Base-by-base conservation (phyloP, 306 rosid genomes). In the Inga laurina region DNA sequence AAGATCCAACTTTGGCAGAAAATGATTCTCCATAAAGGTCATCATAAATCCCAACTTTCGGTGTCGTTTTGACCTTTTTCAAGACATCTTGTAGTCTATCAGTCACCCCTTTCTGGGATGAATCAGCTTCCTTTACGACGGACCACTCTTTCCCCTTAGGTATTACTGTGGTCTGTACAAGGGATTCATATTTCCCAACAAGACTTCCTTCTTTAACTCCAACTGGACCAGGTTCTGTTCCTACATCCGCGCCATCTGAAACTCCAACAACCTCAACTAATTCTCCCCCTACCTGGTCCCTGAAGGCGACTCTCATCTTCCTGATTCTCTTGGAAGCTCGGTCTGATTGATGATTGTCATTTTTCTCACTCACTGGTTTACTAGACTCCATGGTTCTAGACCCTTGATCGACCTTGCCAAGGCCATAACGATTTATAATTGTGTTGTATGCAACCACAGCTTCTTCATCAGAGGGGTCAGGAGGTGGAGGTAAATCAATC, bases 191-290 rank as follows among this genome's bases (percentile, higher is more conserved):
- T 88, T 96, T 94, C 79, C 99, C 98, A 19, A 96, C 99, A 44
- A 96, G 90, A 89, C 97, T 94, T 85, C 99, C 99, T 89, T 96
- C 99, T 89, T 94, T 94, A 66, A 96, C 97, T 61, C 97, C 99
- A 22, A 96, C 75, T 21, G 98, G 99, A 80, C 99, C 99, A 61
- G 97, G 98, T 84, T 96, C 98, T 54, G 97, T 94, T 80, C 90
- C 99, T 52, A 96, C 99, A 79, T 91, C 97, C 12, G 86, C 98
- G 39, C 99, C 99, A 84, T 96, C 99, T 27, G 99, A 96, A 80
- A 88, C 51, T 79, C 98, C 99, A 87, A 96, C 99, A 35, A 96
- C 90, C 82, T 94, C 93, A 43, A 90, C 97, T 85, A 96, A 89
- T 81, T 90, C 94, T 78, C 98, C 99, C 77, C 99, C 98, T 82